Conservation (phyloP, 1,139 yeast species). For the Ogataea hybrid region DNA sequence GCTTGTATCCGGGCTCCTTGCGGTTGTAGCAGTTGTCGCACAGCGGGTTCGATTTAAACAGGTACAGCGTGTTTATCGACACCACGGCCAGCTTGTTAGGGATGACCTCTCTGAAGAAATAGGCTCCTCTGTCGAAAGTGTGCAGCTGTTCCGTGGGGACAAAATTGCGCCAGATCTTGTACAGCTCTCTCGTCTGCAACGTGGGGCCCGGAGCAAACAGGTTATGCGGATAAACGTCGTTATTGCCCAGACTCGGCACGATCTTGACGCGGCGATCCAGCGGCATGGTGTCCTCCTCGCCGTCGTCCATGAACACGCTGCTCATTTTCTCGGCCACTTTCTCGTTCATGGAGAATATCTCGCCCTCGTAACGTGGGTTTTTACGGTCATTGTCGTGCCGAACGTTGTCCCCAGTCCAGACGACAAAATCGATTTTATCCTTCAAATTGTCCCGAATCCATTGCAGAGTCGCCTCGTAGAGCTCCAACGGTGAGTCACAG, state of each 20-base stretch:
- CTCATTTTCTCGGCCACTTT: too few relatives aligned
- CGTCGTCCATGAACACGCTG: conserved; percentile 46
- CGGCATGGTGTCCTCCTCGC: conserved; percentile 41
- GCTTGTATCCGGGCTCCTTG: too few relatives aligned
- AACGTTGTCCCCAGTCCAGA: conserved; percentile 91
- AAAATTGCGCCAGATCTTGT: conserved; percentile 66
- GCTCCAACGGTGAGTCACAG: conserved; percentile 63
- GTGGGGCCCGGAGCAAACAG: conserved; percentile 84
- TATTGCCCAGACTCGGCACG: conserved; percentile 77
- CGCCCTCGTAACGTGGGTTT: conserved; percentile 66
- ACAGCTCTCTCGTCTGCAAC: conserved; percentile 73
- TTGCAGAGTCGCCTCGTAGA: conserved; percentile 60
- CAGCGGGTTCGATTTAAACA: conserved; percentile 69
- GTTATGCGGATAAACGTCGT: conserved; percentile 88
- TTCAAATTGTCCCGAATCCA: conserved; percentile 65
- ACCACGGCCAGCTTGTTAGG: conserved; percentile 76
- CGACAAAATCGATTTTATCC: conserved; percentile 78
- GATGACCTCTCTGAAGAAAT: conserved; percentile 70
- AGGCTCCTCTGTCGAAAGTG: conserved; percentile 71
- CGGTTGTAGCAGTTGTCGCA: too few relatives aligned
- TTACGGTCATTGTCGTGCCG: conserved; percentile 81
- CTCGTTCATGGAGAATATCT: conserved; percentile 69
- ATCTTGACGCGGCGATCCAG: conserved; percentile 43
- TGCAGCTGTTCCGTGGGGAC: conserved; percentile 80
- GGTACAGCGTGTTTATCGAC: conserved; percentile 73